These are phyloP conservation scores for Clarireedia paspali DNA, from an alignment of 2,329 filamentous ascomycete species.

Conservation along the genomic window DNA sequence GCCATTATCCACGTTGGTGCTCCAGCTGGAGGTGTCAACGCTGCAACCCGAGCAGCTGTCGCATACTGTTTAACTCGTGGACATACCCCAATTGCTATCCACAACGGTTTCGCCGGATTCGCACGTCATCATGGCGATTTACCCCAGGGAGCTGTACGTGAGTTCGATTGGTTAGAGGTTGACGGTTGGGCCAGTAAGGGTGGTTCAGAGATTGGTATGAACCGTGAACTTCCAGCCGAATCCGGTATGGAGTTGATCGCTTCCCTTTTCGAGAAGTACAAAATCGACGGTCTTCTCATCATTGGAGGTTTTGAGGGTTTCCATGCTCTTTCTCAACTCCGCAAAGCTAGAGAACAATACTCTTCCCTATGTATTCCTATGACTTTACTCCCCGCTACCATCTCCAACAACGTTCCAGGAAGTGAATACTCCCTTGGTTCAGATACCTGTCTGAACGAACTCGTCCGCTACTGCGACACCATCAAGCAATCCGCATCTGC, in stretches of 20 bases:
- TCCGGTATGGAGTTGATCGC: conserved; percentile 77
- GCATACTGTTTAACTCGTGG: conserved; percentile 87
- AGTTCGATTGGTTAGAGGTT: conserved; percentile 87
- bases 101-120: conserved; percentile 95
- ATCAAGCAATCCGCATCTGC: conserved; percentile 96
- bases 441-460: conserved; percentile 91
- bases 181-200: conserved; percentile 94
- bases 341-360: conserved; percentile 70
- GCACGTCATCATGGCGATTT: conserved; percentile 82
- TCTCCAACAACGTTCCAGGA: conserved; percentile 97
- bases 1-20: conserved; percentile 96
- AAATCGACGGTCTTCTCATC: conserved; percentile 85
- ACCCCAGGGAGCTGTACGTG: conserved; percentile 73
- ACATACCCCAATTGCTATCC: conserved; percentile 87
- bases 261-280: conserved; percentile 74
- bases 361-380: conserved; percentile 88
- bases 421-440: conserved; percentile 96
- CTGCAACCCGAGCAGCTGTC: conserved; percentile 85
- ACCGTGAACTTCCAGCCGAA: conserved; percentile 83
- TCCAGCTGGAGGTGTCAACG: conserved; percentile 96
- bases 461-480: conserved; percentile 92
- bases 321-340: conserved; percentile 81
- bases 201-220: conserved; percentile 96
- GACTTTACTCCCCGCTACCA: conserved; percentile 86
- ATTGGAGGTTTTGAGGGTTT: conserved; percentile 96